Evolutionary conservation across 345 rosid genomes (phyloP).

Genomic region (Atalantia buxifolia): DNA sequence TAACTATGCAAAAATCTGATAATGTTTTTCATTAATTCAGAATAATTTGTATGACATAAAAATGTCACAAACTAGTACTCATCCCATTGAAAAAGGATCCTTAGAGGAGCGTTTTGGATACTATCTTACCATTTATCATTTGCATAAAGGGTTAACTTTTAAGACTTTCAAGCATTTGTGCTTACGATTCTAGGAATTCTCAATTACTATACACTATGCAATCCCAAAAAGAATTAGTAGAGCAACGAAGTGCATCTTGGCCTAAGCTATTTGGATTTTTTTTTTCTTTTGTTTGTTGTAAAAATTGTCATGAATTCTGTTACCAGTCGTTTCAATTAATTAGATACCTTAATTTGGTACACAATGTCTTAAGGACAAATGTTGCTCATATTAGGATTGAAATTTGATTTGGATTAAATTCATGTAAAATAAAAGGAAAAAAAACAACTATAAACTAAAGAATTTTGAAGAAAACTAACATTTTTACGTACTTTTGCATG

Average conservation of each 20-base stretch:
- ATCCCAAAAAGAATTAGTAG: not conserved
- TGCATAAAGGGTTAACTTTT: not conserved
- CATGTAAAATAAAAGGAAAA: not conserved
- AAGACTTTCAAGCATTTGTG: not conserved
- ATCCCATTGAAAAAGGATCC: not conserved
- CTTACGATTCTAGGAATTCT: not conserved
- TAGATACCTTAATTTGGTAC: not conserved
- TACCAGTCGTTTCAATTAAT: not conserved
- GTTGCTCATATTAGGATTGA: not conserved
- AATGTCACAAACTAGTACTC: not conserved
- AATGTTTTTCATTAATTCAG: not conserved
- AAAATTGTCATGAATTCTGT: not conserved
- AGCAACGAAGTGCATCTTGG: no score
- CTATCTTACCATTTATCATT: not conserved
- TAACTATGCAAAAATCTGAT: not conserved
- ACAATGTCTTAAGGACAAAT: not conserved
- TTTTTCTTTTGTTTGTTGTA: not conserved
- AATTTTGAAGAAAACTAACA: not conserved
- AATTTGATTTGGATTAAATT: not conserved
- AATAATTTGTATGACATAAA: not conserved
- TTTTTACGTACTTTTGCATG: not conserved
- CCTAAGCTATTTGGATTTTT: not conserved
- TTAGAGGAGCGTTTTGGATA: not conserved
- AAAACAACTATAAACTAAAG: not conserved
- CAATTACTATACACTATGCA: not conserved